Evolutionary conservation across 495 filamentous ascomycete genomes (phyloP).

Genomic region (Hyaloscypha variabilis): DNA sequence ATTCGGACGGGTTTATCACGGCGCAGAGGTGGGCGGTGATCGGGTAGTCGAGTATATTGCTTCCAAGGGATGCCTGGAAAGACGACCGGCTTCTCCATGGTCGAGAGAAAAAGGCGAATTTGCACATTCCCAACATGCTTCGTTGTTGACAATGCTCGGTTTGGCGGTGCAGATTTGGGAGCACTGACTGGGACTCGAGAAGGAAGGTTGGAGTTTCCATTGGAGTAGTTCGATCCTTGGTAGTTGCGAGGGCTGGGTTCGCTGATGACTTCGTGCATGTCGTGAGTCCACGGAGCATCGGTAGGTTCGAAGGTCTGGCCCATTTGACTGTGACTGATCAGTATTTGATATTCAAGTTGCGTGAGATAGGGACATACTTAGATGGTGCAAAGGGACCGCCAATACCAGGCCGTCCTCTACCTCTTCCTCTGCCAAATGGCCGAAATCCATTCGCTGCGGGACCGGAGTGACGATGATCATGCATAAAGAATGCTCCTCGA

Average conservation of each 20-base stretch:
- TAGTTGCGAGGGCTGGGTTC: slow-evolving; percentile 33
- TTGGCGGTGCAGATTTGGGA: slow-evolving; percentile 53
- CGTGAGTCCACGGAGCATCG: slow-evolving; percentile 85
- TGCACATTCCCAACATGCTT: slow-evolving; percentile 75
- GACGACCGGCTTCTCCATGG: slow-evolving; percentile 69
- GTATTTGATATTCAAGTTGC: slow-evolving; percentile 7
- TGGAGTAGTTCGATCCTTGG: slow-evolving; percentile 41
- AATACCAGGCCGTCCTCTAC: slow-evolving; percentile 54
- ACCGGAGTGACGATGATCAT: slow-evolving; percentile 83
- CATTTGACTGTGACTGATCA: slow-evolving; percentile 28
- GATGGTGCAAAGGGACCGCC: slow-evolving; percentile 58
- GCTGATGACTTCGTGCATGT: slow-evolving; percentile 86
- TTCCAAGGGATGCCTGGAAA: slow-evolving; percentile 76
- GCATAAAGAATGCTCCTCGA: slow-evolving; percentile 93
- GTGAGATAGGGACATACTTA: slow-evolving; percentile 48
- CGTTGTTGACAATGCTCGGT: slow-evolving; percentile 60
- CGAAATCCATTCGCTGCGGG: slow-evolving; percentile 75
- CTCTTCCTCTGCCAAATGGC: slow-evolving; percentile 65
- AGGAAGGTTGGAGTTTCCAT: slow-evolving; percentile 38
- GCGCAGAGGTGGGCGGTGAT: slow-evolving; percentile 91
- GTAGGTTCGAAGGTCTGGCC: slow-evolving; percentile 54
- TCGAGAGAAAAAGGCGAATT: slow-evolving; percentile 76
- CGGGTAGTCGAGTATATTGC: slow-evolving; percentile 89
- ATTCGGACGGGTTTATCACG: slow-evolving; percentile 97
- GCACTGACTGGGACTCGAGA: slow-evolving; percentile 42